Evolutionary conservation across 75 land plant genomes (phyloP), one percentile per base, ranked within the genome.

Genomic region (Pinus tabuliformis): DNA sequence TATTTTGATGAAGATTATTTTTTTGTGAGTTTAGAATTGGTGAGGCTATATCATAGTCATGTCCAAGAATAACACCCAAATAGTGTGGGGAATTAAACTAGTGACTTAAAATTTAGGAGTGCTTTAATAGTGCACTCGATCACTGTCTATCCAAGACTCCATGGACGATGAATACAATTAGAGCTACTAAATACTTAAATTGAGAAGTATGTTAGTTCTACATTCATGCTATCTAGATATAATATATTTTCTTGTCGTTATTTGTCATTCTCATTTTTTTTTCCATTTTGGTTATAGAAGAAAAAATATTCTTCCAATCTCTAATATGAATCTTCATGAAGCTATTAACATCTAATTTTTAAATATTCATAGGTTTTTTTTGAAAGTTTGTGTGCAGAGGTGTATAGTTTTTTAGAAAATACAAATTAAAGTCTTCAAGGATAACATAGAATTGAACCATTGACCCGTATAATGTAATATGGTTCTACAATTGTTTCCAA

Each of bases 111-210:
- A 33, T 33, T 33, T 1, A 33, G 33, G 0, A 33, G 33, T 33
- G 33, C 2, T 33, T 33, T 33, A 33, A 33, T 0, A 33, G 2
- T 2, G 33, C 33, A 33, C 33, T 2, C 33, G 1, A 33, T 33
- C 33, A 33, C 33, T 1, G 33, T 33, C 33, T 33, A 33, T 33
- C 33, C 33, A 33, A 33, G 33, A 33, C 33, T 1, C 2, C 2
- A 2, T 33, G 33, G 33, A 33, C 33, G 33, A 33, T 2, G 33
- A 33, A 91, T 78, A 97, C 93, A 20, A 94, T 97, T 39, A 97
- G 99, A 83, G 99, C 91, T 26, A 97, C 99, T 6, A 98, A 97
- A 58, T 97, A 97, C 75, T 80, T 97, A 68, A 97, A 97, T 73
- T 97, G 95, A 84, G 99, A 97, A 88, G 78, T 93, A 88, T 98